phyloP scores from a whole-genome alignment of 331 rosid species.

The Malus hybrid region DNA sequence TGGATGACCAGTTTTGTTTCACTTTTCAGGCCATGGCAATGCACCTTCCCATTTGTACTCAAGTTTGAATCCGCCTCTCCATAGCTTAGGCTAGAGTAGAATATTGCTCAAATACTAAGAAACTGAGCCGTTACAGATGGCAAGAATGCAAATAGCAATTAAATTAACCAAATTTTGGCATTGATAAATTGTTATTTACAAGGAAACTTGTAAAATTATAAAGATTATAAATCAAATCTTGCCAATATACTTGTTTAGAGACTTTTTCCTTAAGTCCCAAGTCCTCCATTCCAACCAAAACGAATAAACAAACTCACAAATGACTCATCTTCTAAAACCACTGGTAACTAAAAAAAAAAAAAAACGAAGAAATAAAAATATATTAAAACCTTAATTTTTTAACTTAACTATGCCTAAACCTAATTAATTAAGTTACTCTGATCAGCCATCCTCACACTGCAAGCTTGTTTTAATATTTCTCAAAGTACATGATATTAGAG shows the following conservation, averaged over 20 bases:
- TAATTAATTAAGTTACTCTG: conserved; percentile 6
- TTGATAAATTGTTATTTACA: conserved; percentile 3
- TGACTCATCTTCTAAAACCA: conserved; percentile 21
- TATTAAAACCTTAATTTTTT: conserved; percentile 22
- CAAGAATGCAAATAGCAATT: background rate
- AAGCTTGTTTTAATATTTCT: conserved; percentile 75
- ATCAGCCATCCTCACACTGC: conserved; percentile 81
- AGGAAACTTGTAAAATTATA: background rate
- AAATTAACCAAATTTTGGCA: background rate
- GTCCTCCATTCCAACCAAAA: conserved; percentile 20
- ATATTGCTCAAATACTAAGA: too few species aligned
- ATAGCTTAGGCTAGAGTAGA: too few species aligned
- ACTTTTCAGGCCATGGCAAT: background rate
- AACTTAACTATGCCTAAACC: conserved; percentile 16
- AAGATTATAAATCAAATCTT: background rate
- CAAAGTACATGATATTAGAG: conserved; percentile 73
- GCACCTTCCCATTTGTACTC: too few species aligned
- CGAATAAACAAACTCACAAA: conserved; percentile 24
- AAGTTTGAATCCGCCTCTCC: too few species aligned
- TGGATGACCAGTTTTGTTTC: background rate
- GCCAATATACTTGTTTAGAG: background rate
- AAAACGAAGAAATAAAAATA: background rate
- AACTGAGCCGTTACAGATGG: background rate
- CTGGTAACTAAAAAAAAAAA: conserved; percentile 4
- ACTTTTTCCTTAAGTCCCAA: background rate